Conservation (phyloP, 2,329 filamentous ascomycete genomes). For the Drechslerella stenobrocha region DNA sequence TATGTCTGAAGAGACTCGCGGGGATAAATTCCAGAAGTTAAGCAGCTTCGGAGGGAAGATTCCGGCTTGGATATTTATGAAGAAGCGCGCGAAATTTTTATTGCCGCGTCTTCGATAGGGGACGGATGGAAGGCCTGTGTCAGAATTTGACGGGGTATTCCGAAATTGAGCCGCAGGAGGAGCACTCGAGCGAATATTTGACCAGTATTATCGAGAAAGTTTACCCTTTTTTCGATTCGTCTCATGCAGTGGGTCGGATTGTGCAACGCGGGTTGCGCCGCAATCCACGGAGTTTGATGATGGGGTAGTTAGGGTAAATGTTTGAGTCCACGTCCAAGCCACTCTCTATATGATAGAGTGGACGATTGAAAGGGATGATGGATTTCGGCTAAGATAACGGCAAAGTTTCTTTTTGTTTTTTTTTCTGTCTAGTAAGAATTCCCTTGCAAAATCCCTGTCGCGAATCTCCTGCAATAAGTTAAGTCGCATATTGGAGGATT, state of each 20-base stretch:
- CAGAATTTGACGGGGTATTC: slow-evolving; percentile 37
- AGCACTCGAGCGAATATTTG: slow-evolving; percentile 18
- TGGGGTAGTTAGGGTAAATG: slow-evolving; percentile 41
- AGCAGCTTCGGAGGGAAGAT: slow-evolving; percentile 1
- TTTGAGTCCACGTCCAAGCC: slow-evolving; percentile 42
- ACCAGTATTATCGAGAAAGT: slow-evolving; percentile 22
- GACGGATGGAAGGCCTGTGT: slow-evolving; percentile 11
- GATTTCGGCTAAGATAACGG: slow-evolving; percentile 23
- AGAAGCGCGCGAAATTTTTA: not conserved
- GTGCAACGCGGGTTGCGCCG: slow-evolving; percentile 47
- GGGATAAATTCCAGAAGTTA: slow-evolving; percentile 16
- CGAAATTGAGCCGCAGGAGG: slow-evolving; percentile 49
- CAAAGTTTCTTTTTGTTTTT: slow-evolving; percentile 20
- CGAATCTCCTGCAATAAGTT: slow-evolving; percentile 50
- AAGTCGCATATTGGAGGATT: slow-evolving; percentile 44
- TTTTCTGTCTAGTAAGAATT: slow-evolving; percentile 22
- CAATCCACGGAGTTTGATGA: slow-evolving; percentile 48
- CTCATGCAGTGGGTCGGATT: slow-evolving; percentile 39
- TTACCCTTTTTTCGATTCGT: slow-evolving; percentile 30
- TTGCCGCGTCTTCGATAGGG: not conserved
- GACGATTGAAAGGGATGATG: slow-evolving; percentile 23
- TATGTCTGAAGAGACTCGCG: slow-evolving; percentile 15
- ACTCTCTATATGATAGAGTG: slow-evolving; percentile 31
- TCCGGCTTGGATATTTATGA: slow-evolving; percentile 1
- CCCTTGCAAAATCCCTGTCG: slow-evolving; percentile 36